These are phyloP conservation scores for Acanthamoeba triangularis DNA, from an alignment of 208 protist genomes.

Conservation along the genomic window DNA sequence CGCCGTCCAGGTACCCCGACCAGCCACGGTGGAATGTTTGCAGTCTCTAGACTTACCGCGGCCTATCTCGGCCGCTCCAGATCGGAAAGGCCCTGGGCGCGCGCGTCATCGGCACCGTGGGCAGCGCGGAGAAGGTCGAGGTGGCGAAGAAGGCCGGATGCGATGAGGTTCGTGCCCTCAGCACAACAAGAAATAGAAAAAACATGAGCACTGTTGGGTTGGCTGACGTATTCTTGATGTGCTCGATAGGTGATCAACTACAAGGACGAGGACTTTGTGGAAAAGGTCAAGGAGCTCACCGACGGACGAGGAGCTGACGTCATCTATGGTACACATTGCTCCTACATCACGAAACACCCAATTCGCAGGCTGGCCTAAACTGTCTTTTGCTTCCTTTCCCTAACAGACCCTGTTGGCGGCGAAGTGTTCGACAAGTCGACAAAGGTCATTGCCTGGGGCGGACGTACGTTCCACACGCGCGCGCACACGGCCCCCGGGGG, in stretches of 20 bases:
- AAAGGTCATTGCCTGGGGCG: constrained; percentile 35
- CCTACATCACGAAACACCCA: not conserved
- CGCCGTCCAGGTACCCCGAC: constrained; percentile 32
- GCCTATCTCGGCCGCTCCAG: no score
- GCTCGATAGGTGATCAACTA: constrained; percentile 46
- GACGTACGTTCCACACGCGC: not conserved
- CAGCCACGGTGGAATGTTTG: no score
- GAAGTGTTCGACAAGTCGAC: constrained; percentile 65
- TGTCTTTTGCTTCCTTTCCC: no score
- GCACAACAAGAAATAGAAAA: no score
- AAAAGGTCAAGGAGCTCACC: constrained; percentile 71
- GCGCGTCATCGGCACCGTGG: constrained; percentile 56
- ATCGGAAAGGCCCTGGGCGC: constrained; percentile 51
- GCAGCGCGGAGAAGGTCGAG: constrained; percentile 44
- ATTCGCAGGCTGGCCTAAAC: no score
- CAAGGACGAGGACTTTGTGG: constrained; percentile 50
- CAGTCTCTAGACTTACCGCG: no score
- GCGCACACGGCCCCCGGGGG: not conserved
- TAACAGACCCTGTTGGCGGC: constrained; percentile 25
- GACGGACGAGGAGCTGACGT: constrained; percentile 62
- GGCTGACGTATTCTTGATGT: not conserved
- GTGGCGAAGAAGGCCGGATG: constrained; percentile 55
- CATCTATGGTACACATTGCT: constrained; percentile 40
- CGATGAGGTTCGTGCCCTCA: constrained; percentile 20
- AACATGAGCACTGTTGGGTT: no score